Evolutionary conservation across 2,329 filamentous ascomycete species (phyloP).

Genomic region (Cercospora citrullina): DNA sequence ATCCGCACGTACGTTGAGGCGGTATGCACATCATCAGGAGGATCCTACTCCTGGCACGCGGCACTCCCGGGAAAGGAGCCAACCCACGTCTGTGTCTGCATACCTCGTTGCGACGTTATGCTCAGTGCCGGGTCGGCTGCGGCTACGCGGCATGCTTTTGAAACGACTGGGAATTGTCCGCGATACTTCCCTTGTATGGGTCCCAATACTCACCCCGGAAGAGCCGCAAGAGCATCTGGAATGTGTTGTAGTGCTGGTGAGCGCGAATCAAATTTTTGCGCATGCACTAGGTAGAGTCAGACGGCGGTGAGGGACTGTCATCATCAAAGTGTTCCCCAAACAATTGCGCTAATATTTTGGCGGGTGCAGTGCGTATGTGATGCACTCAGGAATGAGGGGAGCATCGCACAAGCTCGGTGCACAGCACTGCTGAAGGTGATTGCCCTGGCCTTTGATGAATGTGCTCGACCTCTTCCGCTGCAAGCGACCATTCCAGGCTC

Average conservation of each 20-base stretch:
- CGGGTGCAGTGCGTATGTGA: not conserved
- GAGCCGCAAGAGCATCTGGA: not conserved
- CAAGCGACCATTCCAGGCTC: not conserved
- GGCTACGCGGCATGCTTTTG: not conserved
- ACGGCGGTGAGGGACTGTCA: not conserved
- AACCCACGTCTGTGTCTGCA: not conserved
- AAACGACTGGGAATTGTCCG: not conserved
- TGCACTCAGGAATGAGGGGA: not conserved
- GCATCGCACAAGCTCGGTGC: slow-evolving; percentile 1
- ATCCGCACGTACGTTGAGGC: not conserved
- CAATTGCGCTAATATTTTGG: not conserved
- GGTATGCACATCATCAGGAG: slow-evolving; percentile 2
- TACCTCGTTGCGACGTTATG: not conserved
- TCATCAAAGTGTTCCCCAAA: not conserved
- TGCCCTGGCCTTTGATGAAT: not conserved
- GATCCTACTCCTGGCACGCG: not conserved
- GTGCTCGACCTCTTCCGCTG: not conserved
- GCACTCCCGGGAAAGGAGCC: not conserved
- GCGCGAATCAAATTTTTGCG: not conserved
- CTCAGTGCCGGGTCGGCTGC: not conserved
- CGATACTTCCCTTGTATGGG: not conserved
- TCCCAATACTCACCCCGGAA: not conserved
- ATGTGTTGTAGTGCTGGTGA: not conserved
- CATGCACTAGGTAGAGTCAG: not conserved
- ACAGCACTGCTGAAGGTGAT: not conserved